Conservation (phyloP, 176 grass and related monocot species). For the barley (Hordeum vulgare) region MorexV3_pseudomolecules_assembly NC_058524.1:618949076-618949575, state of each 20-base stretch:
- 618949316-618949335: constrained; percentile 63
- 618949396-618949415: constrained; percentile 73
- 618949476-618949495: constrained; percentile 85
- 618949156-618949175: constrained; percentile 31
- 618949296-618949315: constrained; percentile 58
- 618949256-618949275: constrained; percentile 75
- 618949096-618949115: constrained; percentile 71
- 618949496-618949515: constrained; percentile 73
- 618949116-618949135: constrained; percentile 59
- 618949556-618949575: constrained; percentile 61
- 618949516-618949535: constrained; percentile 66
- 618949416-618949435: constrained; percentile 74
- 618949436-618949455: constrained; percentile 26
- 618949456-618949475: constrained; percentile 61
- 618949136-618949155: constrained; percentile 74
- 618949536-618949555: constrained; percentile 95
- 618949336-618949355: constrained; percentile 85
- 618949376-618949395: constrained; percentile 74
- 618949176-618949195: constrained; percentile 65
- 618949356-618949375: constrained; percentile 47
- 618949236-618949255: constrained; percentile 75
- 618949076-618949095: constrained; percentile 82
- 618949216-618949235: constrained; percentile 54
- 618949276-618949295: constrained; percentile 81
- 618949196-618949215: constrained; percentile 49